A percentile compares a stretch with the other conserved stretches of the same genome.
Conservation (phyloP, 257 asterid genomes). For the Solanum bukasovii region DNA sequence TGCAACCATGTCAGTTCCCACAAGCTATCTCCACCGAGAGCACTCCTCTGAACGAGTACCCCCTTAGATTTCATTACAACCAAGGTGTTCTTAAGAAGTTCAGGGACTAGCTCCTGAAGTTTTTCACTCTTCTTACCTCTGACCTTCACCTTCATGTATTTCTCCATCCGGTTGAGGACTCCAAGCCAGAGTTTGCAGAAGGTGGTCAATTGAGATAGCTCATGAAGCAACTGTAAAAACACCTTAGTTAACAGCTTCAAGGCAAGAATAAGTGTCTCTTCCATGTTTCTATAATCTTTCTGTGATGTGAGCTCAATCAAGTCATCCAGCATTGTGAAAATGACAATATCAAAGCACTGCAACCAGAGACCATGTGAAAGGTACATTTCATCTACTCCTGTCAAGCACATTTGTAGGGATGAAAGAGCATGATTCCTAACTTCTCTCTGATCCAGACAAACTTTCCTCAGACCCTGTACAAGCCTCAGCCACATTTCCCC, state of each 20-base stretch:
- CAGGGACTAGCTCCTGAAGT: slow-evolving; percentile 82
- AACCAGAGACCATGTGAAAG: slow-evolving; percentile 61
- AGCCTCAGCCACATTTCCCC: slow-evolving; percentile 98
- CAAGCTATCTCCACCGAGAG: slow-evolving; percentile 80
- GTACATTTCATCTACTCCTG: slow-evolving; percentile 55
- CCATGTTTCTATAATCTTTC: slow-evolving; percentile 78
- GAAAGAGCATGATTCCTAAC: slow-evolving; percentile 81
- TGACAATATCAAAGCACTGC: slow-evolving; percentile 80
- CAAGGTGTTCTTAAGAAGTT: slow-evolving; percentile 66
- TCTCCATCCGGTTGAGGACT: slow-evolving; percentile 78
- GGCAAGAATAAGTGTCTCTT: slow-evolving; percentile 79
- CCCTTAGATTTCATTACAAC: slow-evolving; percentile 80
- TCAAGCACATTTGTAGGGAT: slow-evolving; percentile 62
- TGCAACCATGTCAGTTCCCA: slow-evolving; percentile 98
- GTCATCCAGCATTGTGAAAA: slow-evolving; percentile 83
- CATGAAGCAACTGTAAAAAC: slow-evolving; percentile 41
- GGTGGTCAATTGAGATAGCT: slow-evolving; percentile 49
- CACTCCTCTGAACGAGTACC: slow-evolving; percentile 62
- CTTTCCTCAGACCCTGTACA: slow-evolving; percentile 78
- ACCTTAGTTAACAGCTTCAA: slow-evolving; percentile 64
- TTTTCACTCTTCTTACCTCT: slow-evolving; percentile 64
- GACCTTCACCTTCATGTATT: slow-evolving; percentile 63
- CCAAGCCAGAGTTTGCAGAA: slow-evolving; percentile 91
- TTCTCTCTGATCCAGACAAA: slow-evolving; percentile 91
- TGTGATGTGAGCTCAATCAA: slow-evolving; percentile 80